Conservation (phyloP, 805 yeast species). For the Metschnikowia amazonensis region DNA sequence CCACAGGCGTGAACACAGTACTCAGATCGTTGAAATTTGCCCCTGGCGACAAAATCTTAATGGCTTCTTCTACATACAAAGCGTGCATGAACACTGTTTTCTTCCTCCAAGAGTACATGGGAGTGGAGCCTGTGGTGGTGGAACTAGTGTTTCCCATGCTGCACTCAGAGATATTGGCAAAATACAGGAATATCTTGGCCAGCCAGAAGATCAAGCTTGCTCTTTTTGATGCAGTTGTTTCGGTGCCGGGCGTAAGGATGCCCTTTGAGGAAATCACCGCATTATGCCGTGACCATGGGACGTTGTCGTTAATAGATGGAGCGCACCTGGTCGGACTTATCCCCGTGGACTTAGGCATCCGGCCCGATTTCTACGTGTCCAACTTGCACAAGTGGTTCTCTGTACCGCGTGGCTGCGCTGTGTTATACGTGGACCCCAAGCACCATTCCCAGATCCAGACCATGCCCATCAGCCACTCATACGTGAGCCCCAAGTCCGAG, state of each 20-base stretch:
- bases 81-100: constrained; percentile 52
- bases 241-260: constrained; percentile 59
- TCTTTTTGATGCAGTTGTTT: constrained; percentile 54
- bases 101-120: constrained; percentile 33
- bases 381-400: constrained; percentile 71
- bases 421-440: constrained; percentile 52
- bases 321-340: constrained; percentile 65
- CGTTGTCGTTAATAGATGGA: constrained; percentile 62
- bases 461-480: constrained; percentile 54
- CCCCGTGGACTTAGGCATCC: constrained; percentile 38
- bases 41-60: constrained; percentile 49
- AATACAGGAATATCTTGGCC: constrained; percentile 23
- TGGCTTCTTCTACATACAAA: constrained; percentile 49
- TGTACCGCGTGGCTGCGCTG: constrained; percentile 55
- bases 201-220: constrained; percentile 34
- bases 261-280: constrained; percentile 51
- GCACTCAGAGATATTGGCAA: constrained; percentile 22
- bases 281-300: constrained; percentile 44
- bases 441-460: constrained; percentile 52
- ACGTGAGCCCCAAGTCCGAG: constrained; percentile 30
- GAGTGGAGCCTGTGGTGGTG: constrained; percentile 22
- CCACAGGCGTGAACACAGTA: constrained; percentile 55
- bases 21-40: constrained; percentile 51
- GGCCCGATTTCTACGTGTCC: constrained; percentile 59
- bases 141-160: constrained; percentile 16